Base-by-base conservation (phyloP, 2,329 filamentous ascomycete species). In the Trichoderma simmonsii region DNA sequence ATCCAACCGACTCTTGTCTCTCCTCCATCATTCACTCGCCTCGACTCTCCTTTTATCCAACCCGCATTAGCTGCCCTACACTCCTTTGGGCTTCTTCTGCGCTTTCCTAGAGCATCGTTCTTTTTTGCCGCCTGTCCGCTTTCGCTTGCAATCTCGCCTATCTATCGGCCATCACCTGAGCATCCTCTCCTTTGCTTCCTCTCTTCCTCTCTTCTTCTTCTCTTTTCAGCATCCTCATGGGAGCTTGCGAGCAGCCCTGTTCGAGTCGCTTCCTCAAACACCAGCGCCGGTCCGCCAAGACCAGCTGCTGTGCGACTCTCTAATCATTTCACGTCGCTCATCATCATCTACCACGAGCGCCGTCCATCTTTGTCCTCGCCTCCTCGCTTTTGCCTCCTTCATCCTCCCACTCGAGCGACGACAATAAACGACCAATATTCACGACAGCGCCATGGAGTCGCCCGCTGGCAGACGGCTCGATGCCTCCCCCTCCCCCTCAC, bases 391-490 rank as follows among this genome's bases (percentile, higher is more conserved):
- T 21, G 21, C 64, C 18, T 24, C 6, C 21, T 34, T 26, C 28
- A 18, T 8, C 34, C 24, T 43, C 51, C 24, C 65, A 18, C 11
- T 21, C 36, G 6, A 21, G n/a, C n/a, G 26, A 28, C 56, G 18
- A 26, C 65, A n/a, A 69, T 32, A 28, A 36, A 69, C 36, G 36
- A 51, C 6, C 15, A 61, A 11, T 4, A n/a, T 6, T 26, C n/a
- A 12, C 56, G 36, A 48, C n/a, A 48, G 12, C 32, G 48, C 48
- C n/a, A 69, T 69, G 66, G 66, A 61, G 66, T 56, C 66, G 66
- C 56, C 66, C 66, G 66, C 66, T 61, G 66, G 66, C 66, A 69
- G 66, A 48, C 66, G 66, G 56, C 67, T 63, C 48, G 67, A 70
- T 63, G 67, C 30, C 24, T 70, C 67, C 8, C 59, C 67, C 34